phyloP scores from a whole-genome alignment of 2,329 filamentous ascomycete species.

The Cladophialophora bantiana region DNA sequence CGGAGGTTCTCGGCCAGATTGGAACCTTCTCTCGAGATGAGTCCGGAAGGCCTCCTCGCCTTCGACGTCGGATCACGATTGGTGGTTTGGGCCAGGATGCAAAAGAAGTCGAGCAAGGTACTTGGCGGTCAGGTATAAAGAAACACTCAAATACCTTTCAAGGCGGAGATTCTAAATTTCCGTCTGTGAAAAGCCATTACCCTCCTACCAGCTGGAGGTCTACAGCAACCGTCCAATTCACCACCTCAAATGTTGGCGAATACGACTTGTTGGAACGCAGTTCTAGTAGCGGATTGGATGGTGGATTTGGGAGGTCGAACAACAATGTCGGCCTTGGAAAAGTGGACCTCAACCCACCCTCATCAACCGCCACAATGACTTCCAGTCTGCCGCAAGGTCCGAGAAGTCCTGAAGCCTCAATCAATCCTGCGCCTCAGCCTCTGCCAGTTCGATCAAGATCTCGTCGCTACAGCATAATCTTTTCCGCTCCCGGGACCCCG shows the following conservation, averaged over 20 bases:
- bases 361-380: not conserved
- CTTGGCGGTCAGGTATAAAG: not conserved
- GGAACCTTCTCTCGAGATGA: not conserved
- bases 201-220: conserved; percentile 32
- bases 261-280: not conserved
- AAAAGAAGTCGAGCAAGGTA: not conserved
- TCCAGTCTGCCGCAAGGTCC: not conserved
- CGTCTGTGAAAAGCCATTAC: conserved; percentile 18
- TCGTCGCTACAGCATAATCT: conserved; percentile 2
- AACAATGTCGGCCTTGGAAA: not conserved
- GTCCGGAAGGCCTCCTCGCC: not conserved
- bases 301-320: not conserved
- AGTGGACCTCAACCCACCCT: not conserved
- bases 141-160: not conserved
- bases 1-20: not conserved
- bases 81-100: conserved; percentile 10
- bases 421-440: not conserved
- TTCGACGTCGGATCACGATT: conserved; percentile 23
- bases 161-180: not conserved
- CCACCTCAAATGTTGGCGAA: not conserved
- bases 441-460: conserved; percentile 3
- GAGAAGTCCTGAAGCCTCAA: not conserved
- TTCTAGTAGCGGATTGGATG: not conserved
- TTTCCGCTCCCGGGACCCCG: not conserved
- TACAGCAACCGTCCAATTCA: not conserved